Base-by-base conservation (phyloP, 441 rosid species). In the Adansonia rubrostipa region DNA sequence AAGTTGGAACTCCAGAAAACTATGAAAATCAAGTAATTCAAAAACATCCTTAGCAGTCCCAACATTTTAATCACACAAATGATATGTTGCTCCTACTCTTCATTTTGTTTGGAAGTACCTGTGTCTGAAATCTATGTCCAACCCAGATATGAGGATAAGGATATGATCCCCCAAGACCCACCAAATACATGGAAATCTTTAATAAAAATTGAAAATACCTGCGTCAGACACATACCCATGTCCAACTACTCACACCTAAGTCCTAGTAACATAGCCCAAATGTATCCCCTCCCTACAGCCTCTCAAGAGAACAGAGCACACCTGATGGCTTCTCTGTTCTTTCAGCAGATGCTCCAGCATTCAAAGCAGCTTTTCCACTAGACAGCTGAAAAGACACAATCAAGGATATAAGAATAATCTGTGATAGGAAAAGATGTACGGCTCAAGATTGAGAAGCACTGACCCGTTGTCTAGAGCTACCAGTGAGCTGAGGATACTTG, bases 401-500 rank as follows among this genome's bases (percentile, higher is more conserved):
- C 69, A 44, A 28, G 62, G 8, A 53, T 51, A 50, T 11, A 36
- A 56, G 53, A 42, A 66, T 36, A 67, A 45, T 67, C 20, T 13
- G 53, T 7, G 6, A 67, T 4, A 42, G 54, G n/a, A 67, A 15
- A 36, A 77, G 17, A 42, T 19, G 50, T 20, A 20, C 4, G 56
- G 11, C 42, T 65, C 66, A 19, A 56, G 9, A 61, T 53, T 79
- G 57, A 51, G 70, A 81, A 76, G 51, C 53, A 85, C 92, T 80
- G 74, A 89, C 97, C 82, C 88, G 86, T 78, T 81, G 84, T 88
- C 89, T 86, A 57, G 95, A 86, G 81, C 89, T 85, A 80, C 90
- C 80, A 77, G 89, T 82, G 69, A 85, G 86, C 82, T 88, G 92
- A 47, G 96, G 95, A 77, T 89, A 87, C 88, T 92, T 92, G 86